Evolutionary conservation across 768 basidiomycete genomes (phyloP), one percentile per base, ranked within the genome.

Genomic region (Xanthoconium purpureum): DNA sequence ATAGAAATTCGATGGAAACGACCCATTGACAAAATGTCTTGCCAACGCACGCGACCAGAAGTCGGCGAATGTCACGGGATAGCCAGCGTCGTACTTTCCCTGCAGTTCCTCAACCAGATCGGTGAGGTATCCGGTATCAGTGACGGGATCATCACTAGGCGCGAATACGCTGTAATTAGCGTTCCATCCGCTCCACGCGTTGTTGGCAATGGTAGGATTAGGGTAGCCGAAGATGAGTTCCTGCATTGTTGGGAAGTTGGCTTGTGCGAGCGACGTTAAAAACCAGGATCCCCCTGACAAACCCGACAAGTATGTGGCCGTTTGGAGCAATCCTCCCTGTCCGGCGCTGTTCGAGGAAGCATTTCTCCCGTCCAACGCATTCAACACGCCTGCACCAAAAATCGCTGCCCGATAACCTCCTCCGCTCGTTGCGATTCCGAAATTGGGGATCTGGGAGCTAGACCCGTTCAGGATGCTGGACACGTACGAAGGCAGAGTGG

Each of bases 331-430:
- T 0, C 82, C 82, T 0, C 81, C 82, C 1, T 72, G 69, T 1
- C 81, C 83, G 0, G 68, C 73, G 3, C 58, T 61, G 8, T 66
- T 73, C 8, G 77, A 68, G 0, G 81, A 74, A 1, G 66, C 42
- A 50, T 83, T 84, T 29, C 80, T 68, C 38, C 71, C 80, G 61
- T 86, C 82, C 40, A 83, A 59, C 1, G 77, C 74, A n/a, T 73
- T 74, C 47, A 80, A 60, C 18, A 82, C 74, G 1, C 81, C 84
- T 5, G 79, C 84, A 40, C 77, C 79, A 49, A 78, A 80, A 8
- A 82, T 71, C 5, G 82, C 80, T 0, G 84, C 85, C 14, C 84
- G 70, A 47, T 80, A 78, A 0, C 83, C 79, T 9, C 85, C 85
- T 14, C 85, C 85, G 29, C 79, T 80, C 24, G 77, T 66, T 0